Conservation (phyloP, 345 rosid species). For the Isatis tinctoria region DNA sequence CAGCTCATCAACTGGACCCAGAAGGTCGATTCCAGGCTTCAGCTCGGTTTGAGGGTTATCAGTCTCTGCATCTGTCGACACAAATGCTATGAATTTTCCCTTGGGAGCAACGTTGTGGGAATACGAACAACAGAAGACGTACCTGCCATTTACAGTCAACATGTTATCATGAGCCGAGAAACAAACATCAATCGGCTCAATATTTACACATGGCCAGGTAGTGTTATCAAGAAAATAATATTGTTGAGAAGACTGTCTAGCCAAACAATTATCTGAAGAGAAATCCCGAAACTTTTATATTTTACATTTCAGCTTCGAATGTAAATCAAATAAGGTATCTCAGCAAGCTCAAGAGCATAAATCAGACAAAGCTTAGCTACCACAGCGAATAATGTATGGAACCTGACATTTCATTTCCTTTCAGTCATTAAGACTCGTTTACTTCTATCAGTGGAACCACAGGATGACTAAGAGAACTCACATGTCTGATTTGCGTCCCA, state of each 20-base stretch:
- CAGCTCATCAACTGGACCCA: slow-evolving; percentile 81
- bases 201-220: background rate
- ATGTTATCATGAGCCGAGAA: background rate
- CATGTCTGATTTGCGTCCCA: slow-evolving; percentile 51
- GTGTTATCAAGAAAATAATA: background rate
- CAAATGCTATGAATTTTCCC: slow-evolving; percentile 92
- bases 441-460: background rate
- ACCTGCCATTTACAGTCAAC: slow-evolving; percentile 45
- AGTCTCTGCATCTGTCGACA: slow-evolving; percentile 87
- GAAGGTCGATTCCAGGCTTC: slow-evolving; percentile 78
- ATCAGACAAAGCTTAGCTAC: background rate
- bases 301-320: background rate
- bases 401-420: background rate
- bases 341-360: background rate
- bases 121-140: slow-evolving; percentile 86
- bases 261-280: background rate
- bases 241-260: background rate
- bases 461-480: slow-evolving; percentile 25
- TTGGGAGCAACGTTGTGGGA: slow-evolving; percentile 89
- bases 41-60: slow-evolving; percentile 71
- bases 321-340: background rate
- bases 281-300: background rate
- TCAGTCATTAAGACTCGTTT: background rate
- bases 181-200: background rate
- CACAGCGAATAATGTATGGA: background rate